Conservation (phyloP, 2,329 filamentous ascomycete species). For the Aspergillus carbonarius region DNA sequence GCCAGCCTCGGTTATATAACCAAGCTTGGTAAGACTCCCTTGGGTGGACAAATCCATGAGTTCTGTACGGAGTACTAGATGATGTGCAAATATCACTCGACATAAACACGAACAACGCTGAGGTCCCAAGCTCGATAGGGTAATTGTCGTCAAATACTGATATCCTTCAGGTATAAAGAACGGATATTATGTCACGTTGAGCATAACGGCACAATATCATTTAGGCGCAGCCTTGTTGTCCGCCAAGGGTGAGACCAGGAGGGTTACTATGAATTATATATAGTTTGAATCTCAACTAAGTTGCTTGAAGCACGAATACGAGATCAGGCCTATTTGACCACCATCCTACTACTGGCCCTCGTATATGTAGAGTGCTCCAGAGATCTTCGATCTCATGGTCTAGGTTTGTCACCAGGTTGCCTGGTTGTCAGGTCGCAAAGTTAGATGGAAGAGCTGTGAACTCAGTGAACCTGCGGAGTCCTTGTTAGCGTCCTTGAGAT, state of each 20-base stretch:
- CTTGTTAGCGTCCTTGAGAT: neutral
- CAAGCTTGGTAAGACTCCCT: slow-evolving; percentile 15
- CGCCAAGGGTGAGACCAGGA: too few species aligned
- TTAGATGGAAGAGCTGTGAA: neutral
- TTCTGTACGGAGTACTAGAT: neutral
- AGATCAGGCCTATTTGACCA: too few species aligned
- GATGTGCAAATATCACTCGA: neutral
- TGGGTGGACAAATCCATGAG: neutral
- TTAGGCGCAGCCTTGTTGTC: too few species aligned
- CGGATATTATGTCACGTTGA: too few species aligned
- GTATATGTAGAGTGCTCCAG: too few species aligned
- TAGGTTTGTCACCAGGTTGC: too few species aligned
- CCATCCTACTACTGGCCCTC: too few species aligned
- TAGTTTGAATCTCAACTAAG: too few species aligned
- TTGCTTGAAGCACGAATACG: too few species aligned
- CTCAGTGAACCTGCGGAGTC: neutral
- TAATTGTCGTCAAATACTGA: neutral
- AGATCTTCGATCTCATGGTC: too few species aligned
- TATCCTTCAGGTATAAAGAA: neutral
- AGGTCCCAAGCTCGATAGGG: neutral
- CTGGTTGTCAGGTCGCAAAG: neutral
- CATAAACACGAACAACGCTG: neutral
- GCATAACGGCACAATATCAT: too few species aligned
- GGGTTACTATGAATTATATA: too few species aligned
- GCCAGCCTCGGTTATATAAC: slow-evolving; percentile 23